phyloP scores from a whole-genome alignment of 495 filamentous ascomycete species.

The Lophiotrema nucula region DNA sequence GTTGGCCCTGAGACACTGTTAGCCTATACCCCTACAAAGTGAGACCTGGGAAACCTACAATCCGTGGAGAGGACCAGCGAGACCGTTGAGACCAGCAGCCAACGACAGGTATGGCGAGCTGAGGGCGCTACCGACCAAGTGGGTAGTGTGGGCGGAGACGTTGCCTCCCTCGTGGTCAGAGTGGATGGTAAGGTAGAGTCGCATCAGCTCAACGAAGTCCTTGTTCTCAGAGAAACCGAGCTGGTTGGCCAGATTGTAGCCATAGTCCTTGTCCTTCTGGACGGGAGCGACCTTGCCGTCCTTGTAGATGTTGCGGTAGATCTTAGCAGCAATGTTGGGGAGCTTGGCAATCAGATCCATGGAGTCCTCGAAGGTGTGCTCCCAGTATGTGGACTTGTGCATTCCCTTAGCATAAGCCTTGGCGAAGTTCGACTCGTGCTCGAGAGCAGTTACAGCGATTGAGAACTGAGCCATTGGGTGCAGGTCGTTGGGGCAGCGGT shows the following conservation, averaged over 20 bases:
- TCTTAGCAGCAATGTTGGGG: constrained; percentile 92
- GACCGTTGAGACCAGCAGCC: constrained; percentile 92
- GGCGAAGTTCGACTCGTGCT: constrained; percentile 95
- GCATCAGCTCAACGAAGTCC: constrained; percentile 97
- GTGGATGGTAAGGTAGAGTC: constrained; percentile 98
- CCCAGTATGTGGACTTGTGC: constrained; percentile 99
- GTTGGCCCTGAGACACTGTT: constrained; percentile 64
- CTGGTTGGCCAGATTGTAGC: constrained; percentile 98
- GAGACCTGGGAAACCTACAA: constrained; percentile 48
- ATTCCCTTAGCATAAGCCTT: constrained; percentile 98
- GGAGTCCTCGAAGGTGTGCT: constrained; percentile 97
- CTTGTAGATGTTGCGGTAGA: constrained; percentile 99
- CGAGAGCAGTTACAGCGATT: constrained; percentile 92
- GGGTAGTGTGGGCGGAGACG: constrained; percentile 96
- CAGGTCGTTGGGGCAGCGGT: constrained; percentile 96
- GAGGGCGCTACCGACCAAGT: constrained; percentile 94
- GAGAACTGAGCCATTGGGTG: constrained; percentile 99
- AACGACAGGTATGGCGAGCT: constrained; percentile 97
- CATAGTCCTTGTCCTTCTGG: constrained; percentile 97
- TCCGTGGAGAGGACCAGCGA: constrained; percentile 96
- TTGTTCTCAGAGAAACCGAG: constrained; percentile 92
- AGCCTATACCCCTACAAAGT: constrained; percentile 22
- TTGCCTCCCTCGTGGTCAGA: constrained; percentile 97
- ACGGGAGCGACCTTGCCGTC: constrained; percentile 95
- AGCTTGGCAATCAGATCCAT: constrained; percentile 99